Evolutionary conservation across 192 early-diverging fungal genomes (phyloP).

Genomic region (Coemansia sp.): DNA sequence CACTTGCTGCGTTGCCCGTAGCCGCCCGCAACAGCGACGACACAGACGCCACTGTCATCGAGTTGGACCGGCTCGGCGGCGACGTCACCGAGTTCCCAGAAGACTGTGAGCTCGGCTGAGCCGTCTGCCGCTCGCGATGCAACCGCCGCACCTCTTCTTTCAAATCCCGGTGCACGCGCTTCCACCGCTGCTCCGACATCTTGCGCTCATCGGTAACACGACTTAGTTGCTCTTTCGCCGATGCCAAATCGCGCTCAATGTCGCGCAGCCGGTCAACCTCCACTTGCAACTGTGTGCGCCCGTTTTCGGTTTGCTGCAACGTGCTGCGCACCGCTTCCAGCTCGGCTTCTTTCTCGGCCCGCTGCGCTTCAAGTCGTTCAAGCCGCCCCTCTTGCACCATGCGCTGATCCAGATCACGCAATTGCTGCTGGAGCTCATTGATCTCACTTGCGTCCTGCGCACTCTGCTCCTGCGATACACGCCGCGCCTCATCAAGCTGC

Average conservation of each 20-base stretch:
- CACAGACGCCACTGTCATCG: conserved; percentile 47
- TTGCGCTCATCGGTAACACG: conserved; percentile 41
- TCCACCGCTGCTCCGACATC: conserved; percentile 53
- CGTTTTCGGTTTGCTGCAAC: conserved; percentile 36
- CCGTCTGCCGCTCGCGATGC: conserved; percentile 33
- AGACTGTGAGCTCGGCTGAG: background rate
- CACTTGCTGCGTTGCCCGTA: conserved; percentile 27
- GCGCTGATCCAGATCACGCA: conserved; percentile 30
- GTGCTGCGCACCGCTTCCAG: conserved; percentile 46
- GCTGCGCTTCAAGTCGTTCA: conserved; percentile 38
- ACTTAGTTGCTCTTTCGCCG: conserved; percentile 21
- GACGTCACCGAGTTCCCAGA: background rate
- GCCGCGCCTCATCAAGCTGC: conserved; percentile 30
- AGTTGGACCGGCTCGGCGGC: conserved; percentile 35
- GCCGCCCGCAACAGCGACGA: conserved; percentile 52
- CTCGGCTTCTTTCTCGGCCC: conserved; percentile 39
- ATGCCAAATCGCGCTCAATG: conserved; percentile 34
- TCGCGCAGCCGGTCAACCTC: conserved; percentile 49
- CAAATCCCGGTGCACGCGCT: conserved; percentile 48
- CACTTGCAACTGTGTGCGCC: conserved; percentile 19
- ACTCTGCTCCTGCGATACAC: conserved; percentile 14
- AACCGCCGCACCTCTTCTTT: conserved; percentile 54
- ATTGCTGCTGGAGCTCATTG: conserved; percentile 18
- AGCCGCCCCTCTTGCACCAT: conserved; percentile 20
- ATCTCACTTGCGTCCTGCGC: conserved; percentile 14